A percentile compares a stretch with the other conserved stretches of the same genome.
Evolutionary conservation across 192 early-diverging fungal genomes (phyloP).

Genomic region (Gonapodya prolifera): DNA sequence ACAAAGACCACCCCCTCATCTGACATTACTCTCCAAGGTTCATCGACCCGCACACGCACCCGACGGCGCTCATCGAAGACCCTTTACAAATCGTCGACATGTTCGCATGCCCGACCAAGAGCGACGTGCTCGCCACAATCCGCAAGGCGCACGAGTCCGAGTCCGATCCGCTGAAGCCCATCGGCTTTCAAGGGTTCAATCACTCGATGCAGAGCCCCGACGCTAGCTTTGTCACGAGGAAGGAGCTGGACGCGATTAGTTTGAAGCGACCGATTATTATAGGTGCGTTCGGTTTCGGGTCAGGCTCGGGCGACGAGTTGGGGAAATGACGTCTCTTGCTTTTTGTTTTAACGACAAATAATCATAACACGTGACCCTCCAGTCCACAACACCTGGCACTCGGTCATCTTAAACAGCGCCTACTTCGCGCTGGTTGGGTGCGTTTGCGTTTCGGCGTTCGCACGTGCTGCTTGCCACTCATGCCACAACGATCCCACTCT

Average conservation of each 20-base stretch:
- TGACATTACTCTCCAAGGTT: too few species aligned
- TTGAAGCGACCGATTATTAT: not conserved
- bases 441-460: too few species aligned
- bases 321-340: too few species aligned
- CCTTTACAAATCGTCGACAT: not conserved
- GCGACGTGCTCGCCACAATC: not conserved
- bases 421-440: not conserved
- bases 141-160: not conserved
- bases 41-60: not conserved
- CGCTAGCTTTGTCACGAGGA: not conserved
- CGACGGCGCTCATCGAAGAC: not conserved
- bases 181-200: not conserved
- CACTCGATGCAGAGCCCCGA: not conserved
- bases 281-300: too few species aligned
- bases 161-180: not conserved
- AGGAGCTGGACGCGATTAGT: not conserved
- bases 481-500: too few species aligned
- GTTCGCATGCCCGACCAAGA: slow-evolving; percentile 1
- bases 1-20: too few species aligned
- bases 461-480: too few species aligned
- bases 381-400: not conserved
- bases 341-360: too few species aligned
- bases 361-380: too few species aligned
- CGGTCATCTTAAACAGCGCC: not conserved
- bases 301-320: too few species aligned